Evolutionary conservation across 169 alveolate genomes (phyloP).

Genomic region (Eimeria tenella): DNA sequence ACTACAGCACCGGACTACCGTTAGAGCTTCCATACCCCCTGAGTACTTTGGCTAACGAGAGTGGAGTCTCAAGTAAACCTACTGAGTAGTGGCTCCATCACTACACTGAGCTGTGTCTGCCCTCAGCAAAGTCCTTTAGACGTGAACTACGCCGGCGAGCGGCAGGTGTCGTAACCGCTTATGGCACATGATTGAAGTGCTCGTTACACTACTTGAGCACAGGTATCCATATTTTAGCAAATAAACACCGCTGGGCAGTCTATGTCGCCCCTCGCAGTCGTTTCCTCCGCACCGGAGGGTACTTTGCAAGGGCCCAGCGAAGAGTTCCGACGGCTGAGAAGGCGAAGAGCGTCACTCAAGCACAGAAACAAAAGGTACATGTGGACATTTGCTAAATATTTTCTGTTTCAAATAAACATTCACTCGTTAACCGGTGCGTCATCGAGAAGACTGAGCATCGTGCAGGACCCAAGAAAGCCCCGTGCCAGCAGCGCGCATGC

Average conservation of each 20-base stretch:
- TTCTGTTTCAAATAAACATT: background rate
- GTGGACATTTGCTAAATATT: background rate
- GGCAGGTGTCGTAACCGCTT: background rate
- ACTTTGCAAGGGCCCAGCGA: background rate
- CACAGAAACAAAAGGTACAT: background rate
- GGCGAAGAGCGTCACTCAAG: background rate
- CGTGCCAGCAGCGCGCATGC: slow-evolving; percentile 21
- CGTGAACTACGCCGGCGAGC: background rate
- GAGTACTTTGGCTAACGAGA: too few species aligned
- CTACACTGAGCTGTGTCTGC: too few species aligned
- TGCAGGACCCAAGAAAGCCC: slow-evolving; percentile 42
- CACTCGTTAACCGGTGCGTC: background rate
- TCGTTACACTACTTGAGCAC: background rate
- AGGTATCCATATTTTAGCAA: background rate
- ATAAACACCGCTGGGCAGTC: background rate
- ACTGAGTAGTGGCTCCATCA: too few species aligned
- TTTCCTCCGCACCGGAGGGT: background rate
- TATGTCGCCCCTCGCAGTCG: background rate
- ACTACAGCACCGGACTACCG: too few species aligned
- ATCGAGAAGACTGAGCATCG: slow-evolving; percentile 21
- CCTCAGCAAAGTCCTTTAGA: too few species aligned
- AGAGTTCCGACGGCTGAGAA: background rate
- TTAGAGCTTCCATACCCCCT: too few species aligned
- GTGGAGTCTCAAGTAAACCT: too few species aligned
- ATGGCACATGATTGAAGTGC: background rate